These are phyloP conservation scores for Talaromyces stipitatus DNA, from an alignment of 495 filamentous ascomycete genomes.

Conservation along the genomic window DNA sequence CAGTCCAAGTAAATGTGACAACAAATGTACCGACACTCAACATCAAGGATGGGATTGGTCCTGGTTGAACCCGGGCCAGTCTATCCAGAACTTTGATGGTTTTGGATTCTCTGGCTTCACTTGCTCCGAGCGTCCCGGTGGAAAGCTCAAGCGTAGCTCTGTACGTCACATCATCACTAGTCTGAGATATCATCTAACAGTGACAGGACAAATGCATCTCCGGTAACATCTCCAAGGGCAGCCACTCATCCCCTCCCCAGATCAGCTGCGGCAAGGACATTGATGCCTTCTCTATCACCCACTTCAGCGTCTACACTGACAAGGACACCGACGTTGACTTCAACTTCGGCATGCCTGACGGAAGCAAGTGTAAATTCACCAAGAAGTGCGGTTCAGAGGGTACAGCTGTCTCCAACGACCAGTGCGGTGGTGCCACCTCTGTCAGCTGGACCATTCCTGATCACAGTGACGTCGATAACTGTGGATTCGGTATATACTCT, in stretches of 20 bases:
- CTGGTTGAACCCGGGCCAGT: constrained; percentile 47
- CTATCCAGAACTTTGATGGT: constrained; percentile 59
- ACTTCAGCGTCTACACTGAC: constrained; percentile 63
- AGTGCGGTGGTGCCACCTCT: constrained; percentile 83
- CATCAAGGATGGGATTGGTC: constrained; percentile 62
- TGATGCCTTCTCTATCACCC: constrained; percentile 64
- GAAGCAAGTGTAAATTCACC: constrained; percentile 68
- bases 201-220: constrained; percentile 57
- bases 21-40: constrained; percentile 64
- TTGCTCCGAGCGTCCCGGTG: constrained; percentile 47
- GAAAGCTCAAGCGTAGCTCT: constrained; percentile 36
- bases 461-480: constrained; percentile 42
- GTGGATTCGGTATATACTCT: constrained; percentile 65
- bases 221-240: constrained; percentile 38
- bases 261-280: constrained; percentile 46
- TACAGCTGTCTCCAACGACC: constrained; percentile 64
- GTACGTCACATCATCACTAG: constrained; percentile 18
- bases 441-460: constrained; percentile 69
- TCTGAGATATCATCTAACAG: constrained; percentile 15
- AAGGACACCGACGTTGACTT: constrained; percentile 72
- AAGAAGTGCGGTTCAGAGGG: constrained; percentile 55
- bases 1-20: constrained; percentile 67
- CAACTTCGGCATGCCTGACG: constrained; percentile 75
- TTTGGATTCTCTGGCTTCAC: constrained; percentile 67
- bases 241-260: constrained; percentile 38